Conservation (phyloP, 805 yeast genomes). For the Saturnispora kantuleensis region DNA sequence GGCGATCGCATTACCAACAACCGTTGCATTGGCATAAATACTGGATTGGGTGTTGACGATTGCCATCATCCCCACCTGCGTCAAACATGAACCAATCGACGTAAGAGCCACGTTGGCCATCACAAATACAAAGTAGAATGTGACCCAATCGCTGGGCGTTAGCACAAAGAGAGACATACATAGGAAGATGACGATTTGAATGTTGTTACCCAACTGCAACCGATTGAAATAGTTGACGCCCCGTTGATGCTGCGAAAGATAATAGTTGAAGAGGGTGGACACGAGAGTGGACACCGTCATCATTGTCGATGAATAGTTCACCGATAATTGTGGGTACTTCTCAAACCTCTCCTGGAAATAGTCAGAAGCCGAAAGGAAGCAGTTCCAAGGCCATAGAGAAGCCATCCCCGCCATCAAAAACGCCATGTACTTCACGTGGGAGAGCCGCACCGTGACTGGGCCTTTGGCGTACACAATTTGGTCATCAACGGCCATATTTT, state of each 20-base stretch:
- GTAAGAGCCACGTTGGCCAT: conserved; percentile 57
- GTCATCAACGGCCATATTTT: not conserved
- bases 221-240: conserved; percentile 49
- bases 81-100: conserved; percentile 66
- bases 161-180: conserved; percentile 45
- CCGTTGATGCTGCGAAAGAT: conserved; percentile 55
- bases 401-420: conserved; percentile 68
- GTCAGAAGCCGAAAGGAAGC: conserved; percentile 76
- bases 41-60: conserved; percentile 69
- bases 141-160: conserved; percentile 24
- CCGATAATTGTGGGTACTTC: conserved; percentile 39
- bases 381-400: conserved; percentile 94
- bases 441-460: conserved; percentile 10
- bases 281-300: conserved; percentile 77
- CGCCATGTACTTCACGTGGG: conserved; percentile 38
- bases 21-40: conserved; percentile 74
- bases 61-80: conserved; percentile 89
- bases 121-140: conserved; percentile 38
- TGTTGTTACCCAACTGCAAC: conserved; percentile 47
- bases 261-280: conserved; percentile 48
- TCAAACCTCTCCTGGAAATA: conserved; percentile 60
- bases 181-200: conserved; percentile 50
- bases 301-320: conserved; percentile 68
- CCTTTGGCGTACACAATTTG: conserved; percentile 1
- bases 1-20: conserved; percentile 92